Base-by-base conservation (phyloP, 179 eudicot species). In the Beta lomatogona region DNA sequence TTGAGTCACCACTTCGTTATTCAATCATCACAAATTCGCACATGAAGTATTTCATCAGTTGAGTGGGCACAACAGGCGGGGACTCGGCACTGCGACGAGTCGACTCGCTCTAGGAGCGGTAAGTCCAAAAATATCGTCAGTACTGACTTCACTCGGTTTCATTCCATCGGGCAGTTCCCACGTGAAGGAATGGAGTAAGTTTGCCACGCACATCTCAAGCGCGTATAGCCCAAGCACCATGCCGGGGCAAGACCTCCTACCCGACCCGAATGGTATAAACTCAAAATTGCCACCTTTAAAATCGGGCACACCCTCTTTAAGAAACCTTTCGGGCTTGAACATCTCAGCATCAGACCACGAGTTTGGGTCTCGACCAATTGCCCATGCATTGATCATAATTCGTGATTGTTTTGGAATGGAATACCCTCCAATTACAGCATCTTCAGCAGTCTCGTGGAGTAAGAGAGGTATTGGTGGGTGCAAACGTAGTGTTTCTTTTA, bases 401-500 rank as follows among this genome's bases (percentile, higher is more conserved):
- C 88, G 86, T 0, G 91, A 81, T 59, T 19, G 76, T 44, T 84
- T 84, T 0, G 96, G 94, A 7, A 89, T 85, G 46, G 50, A 73
- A 89, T 88, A 92, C 13, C 90, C 93, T 4, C 87, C 82, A 3
- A 92, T 64, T 2, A 78, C 79, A 0, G 91, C 84, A 0, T 85
- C 90, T 77, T 85, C 86, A 13, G 94, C 81, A 1, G 97, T 83
- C 82, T 91, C 92, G 71, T 92, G 97, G 86, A 88, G 90, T 75
- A 91, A 87, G 25, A 90, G 82, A 0, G 97, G 97, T 75, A 91
- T 89, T 10, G 94, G 94, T 0, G 97, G 94, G 87, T 91, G 93
- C 66, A 92, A 84, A 0, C 96, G 91, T 50, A 92, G 94, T 28
- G 91, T 90, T 60, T 92, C 94, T 16, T 92, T 92, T 8, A 92